Evolutionary conservation across 495 filamentous ascomycete genomes (phyloP), one percentile per base, ranked within the genome.

Genomic region (Xylaria venustula): DNA sequence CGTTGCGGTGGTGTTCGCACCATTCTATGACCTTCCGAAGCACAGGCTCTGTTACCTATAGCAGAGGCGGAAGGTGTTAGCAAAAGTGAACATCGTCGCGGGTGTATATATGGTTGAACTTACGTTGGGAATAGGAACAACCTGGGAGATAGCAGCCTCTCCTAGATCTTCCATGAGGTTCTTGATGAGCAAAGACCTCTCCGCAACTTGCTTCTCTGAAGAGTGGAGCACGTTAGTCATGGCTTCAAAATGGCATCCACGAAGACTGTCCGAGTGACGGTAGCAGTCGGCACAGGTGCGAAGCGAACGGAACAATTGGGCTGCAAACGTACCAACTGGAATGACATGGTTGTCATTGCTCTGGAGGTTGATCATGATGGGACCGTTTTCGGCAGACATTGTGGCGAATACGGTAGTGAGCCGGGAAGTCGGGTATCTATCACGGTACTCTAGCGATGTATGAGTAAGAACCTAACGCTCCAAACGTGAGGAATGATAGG

Each of bases 81-180:
- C n/a, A 40, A 49, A 17, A 15, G 26, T 62, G 50, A 50, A 30
- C 4, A 32, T 7, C 11, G 0, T 32, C 1, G 19, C 28, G 12
- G 30, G 22, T 49, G 40, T 30, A 17, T 26, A 37, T 49, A 15
- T n/a, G 42, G 26, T 36, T 32, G 26, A 15, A 77, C 89, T 73
- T 77, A 91, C 94, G 67, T 98, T 98, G 28, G 91, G 90, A 58
- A 98, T 92, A 7, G 94, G 90, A 37, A 93, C 88, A 12, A 81
- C 78, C 64, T 90, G 84, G 8, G 73, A 79, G 47, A 87, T 75
- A n/a, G 82, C 81, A 9, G 79, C 79, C 19, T 85, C 86, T 58
- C 90, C 92, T 32, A 97, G 78, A 75, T 98, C 94, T 68, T 97
- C 94, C 42, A 98, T 83, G 87, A 98, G 86, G 81, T 97, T 94